These are phyloP conservation scores for Scalesia atractyloides DNA, from an alignment of 129 eudicot species.

Conservation along the genomic window DNA sequence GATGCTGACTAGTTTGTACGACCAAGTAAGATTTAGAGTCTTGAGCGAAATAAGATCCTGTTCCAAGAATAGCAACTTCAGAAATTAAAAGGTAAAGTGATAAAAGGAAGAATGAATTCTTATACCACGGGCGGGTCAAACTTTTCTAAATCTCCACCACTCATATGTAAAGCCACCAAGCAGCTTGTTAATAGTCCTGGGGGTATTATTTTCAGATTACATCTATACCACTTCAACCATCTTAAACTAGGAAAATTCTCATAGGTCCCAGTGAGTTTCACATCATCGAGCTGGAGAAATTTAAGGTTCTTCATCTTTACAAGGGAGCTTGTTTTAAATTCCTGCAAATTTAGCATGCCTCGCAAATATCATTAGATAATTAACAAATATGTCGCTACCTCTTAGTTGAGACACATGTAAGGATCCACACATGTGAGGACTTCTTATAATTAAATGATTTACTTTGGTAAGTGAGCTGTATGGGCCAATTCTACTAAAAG, in stretches of 20 bases:
- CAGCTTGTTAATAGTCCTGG: conserved; percentile 24
- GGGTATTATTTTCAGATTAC: conserved; percentile 18
- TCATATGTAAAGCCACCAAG: conserved; percentile 35
- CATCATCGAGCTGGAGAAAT: conserved; percentile 27
- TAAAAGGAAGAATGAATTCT: not conserved
- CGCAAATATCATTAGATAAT: not conserved
- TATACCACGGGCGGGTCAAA: conserved; percentile 36
- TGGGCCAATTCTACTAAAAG: not conserved
- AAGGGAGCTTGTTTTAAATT: conserved; percentile 21
- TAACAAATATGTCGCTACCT: too few species aligned
- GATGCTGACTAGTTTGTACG: conserved; percentile 4
- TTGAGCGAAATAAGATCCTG: conserved; percentile 35
- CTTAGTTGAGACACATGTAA: too few species aligned
- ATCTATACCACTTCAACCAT: conserved; percentile 41
- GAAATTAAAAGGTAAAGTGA: not conserved
- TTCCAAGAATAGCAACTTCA: not conserved
- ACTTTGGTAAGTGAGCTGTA: too few species aligned
- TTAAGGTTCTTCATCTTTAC: conserved; percentile 31
- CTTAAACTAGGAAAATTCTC: conserved; percentile 38
- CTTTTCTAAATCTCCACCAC: conserved; percentile 26
- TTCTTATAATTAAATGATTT: too few species aligned
- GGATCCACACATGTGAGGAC: too few species aligned
- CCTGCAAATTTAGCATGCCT: conserved; percentile 15
- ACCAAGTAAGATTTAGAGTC: conserved; percentile 36
- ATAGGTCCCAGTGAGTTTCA: conserved; percentile 28